Evolutionary conservation across 2,329 filamentous ascomycete species (phyloP).

Genomic region (Gliomastix tumulicola): DNA sequence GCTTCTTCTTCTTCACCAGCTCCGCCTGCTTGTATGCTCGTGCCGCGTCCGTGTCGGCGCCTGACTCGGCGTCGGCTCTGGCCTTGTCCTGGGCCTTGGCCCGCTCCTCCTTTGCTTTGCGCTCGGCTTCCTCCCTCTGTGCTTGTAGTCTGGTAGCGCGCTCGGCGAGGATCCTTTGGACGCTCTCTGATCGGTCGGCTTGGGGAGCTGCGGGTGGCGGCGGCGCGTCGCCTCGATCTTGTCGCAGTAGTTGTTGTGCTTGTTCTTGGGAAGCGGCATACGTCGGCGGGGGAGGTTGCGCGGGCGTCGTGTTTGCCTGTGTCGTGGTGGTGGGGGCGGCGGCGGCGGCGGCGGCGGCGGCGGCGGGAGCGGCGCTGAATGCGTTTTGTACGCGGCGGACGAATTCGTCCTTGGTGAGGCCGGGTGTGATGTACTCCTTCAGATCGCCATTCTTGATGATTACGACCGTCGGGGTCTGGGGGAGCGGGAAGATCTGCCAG

Average conservation of each 20-base stretch:
- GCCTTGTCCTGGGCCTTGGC: slow-evolving; percentile 39
- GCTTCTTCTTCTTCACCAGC: slow-evolving; percentile 54
- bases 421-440: slow-evolving; percentile 66
- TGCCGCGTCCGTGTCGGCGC: slow-evolving; percentile 18
- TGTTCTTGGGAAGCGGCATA: not conserved
- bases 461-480: slow-evolving; percentile 69
- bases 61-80: slow-evolving; percentile 29
- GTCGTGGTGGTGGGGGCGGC: slow-evolving; percentile 7
- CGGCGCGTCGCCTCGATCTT: too few relatives aligned
- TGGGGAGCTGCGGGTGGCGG: slow-evolving; percentile 10
- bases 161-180: slow-evolving; percentile 38
- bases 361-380: slow-evolving; percentile 17
- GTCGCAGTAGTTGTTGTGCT: too few relatives aligned
- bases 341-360: slow-evolving; percentile 6
- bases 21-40: slow-evolving; percentile 40
- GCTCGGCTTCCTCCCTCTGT: slow-evolving; percentile 34
- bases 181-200: slow-evolving; percentile 20
- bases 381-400: slow-evolving; percentile 30
- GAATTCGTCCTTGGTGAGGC: slow-evolving; percentile 60
- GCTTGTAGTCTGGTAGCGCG: slow-evolving; percentile 36
- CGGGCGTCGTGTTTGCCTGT: slow-evolving; percentile 4
- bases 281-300: slow-evolving; percentile 2
- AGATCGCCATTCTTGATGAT: slow-evolving; percentile 74
- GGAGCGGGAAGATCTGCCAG: slow-evolving; percentile 80
- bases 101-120: slow-evolving; percentile 41